Base-by-base conservation (phyloP, 257 asterid species). In the Solanum chmielewskii region DNA sequence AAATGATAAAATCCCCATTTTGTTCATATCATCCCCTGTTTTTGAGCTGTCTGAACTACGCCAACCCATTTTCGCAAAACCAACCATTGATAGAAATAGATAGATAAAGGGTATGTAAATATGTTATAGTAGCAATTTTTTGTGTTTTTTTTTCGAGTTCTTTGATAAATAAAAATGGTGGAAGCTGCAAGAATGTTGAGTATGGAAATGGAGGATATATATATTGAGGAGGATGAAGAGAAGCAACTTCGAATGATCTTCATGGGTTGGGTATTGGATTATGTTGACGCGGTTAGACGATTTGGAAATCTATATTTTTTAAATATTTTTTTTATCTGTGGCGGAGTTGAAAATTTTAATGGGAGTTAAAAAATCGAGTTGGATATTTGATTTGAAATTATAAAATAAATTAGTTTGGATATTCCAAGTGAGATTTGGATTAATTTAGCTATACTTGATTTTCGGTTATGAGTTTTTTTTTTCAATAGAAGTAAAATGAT, bases 1-100 rank as follows among this genome's bases (percentile, higher is more conserved):
- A 91, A 96, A 94, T 3, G 97, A 90, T 23, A 94, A 93, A 20
- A 96, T 96, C 1, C 97, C 97, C 3, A 96, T 68, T 20, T 74
- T 83, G 35, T 87, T 45, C 9, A 76, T 20, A 4, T 78, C 64
- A 78, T 47, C 85, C 29, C 25, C 27, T 6, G 3, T 47, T 80
- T 47, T 80, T 49, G 64, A 47, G 27, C 44, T 80, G 18, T 80
- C 68, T 29, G 85, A 44, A 78, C 64, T 78, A 13, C 90, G 87
- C 96, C 95, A 92, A 39, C 86, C 89, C 87, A 91, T 71, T 20
- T 60, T 86, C 89, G 86, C 89, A 64, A 91, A 87, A 29, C 91
- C 94, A 42, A 95, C 94, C 93, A 92, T 91, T 18, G 64, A 3
- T 16, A 44, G 8, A 44, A 5, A 31, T 73, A 10, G 29, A 37